These are phyloP conservation scores for Dendrocalamus sinicus DNA, from an alignment of 176 grass and related monocot species.

Conservation along the genomic window DNA sequence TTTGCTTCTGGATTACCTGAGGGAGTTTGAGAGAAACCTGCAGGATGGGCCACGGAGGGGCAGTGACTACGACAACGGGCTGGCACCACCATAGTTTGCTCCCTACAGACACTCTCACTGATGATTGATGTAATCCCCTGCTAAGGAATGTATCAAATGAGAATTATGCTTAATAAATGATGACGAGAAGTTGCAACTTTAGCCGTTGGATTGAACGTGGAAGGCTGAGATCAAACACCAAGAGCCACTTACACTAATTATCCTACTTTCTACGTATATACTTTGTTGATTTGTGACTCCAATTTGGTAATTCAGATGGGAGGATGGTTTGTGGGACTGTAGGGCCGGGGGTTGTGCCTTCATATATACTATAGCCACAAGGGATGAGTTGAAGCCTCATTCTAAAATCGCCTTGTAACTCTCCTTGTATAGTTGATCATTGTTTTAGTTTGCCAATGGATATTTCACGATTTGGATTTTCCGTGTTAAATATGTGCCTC, in stretches of 20 bases:
- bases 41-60: conserved; percentile 49
- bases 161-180: neutral
- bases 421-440: neutral
- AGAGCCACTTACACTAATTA: neutral
- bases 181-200: neutral
- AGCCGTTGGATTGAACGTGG: neutral
- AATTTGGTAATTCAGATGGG: no score
- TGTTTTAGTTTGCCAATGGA: no score
- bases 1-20: conserved; percentile 55
- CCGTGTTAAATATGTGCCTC: neutral
- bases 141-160: conserved; percentile 2
- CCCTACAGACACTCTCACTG: neutral
- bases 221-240: neutral
- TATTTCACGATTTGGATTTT: neutral
- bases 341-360: neutral
- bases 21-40: conserved; percentile 57
- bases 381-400: neutral
- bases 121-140: conserved; percentile 4
- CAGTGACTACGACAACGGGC: conserved; percentile 38
- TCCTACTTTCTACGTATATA: neutral
- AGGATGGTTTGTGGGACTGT: no score
- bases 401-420: neutral
- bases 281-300: neutral
- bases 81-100: conserved; percentile 32
- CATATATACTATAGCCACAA: neutral